phyloP scores from a whole-genome alignment of 1,284 basidiomycete species.

The Cystobasidium pallidum region DNA sequence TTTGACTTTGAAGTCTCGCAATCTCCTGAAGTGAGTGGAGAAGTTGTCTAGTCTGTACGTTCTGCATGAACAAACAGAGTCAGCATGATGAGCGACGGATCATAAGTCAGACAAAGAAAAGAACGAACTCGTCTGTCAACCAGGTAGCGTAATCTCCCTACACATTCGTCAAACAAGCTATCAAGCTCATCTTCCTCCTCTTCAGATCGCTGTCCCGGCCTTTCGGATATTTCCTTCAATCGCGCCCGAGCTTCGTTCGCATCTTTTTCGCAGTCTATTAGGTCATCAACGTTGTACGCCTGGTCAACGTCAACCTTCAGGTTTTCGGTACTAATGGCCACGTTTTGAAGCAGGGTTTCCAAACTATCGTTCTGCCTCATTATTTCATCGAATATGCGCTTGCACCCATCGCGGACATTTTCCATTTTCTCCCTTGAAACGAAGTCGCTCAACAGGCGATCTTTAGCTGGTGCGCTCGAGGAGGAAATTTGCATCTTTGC shows the following conservation, averaged over 20 bases:
- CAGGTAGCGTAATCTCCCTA: slow-evolving; percentile 49
- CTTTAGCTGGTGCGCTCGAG: slow-evolving; percentile 28
- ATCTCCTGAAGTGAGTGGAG: slow-evolving; percentile 50
- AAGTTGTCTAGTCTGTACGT: slow-evolving; percentile 51
- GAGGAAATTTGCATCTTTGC: slow-evolving; percentile 24
- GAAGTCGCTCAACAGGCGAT: slow-evolving; percentile 50
- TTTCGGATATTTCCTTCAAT: slow-evolving; percentile 48
- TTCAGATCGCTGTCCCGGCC: slow-evolving; percentile 34
- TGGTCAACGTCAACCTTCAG: slow-evolving; percentile 47
- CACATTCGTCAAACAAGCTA: not conserved
- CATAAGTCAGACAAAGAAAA: not conserved
- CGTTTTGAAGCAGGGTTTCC: slow-evolving; percentile 44
- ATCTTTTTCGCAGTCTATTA: slow-evolving; percentile 51
- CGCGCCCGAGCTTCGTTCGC: slow-evolving; percentile 47
- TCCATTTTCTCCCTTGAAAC: slow-evolving; percentile 52
- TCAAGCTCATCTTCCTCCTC: slow-evolving; percentile 25
- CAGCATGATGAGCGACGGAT: not conserved
- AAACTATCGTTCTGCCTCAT: slow-evolving; percentile 24
- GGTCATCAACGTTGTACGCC: slow-evolving; percentile 49
- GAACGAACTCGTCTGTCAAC: slow-evolving; percentile 50
- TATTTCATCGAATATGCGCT: slow-evolving; percentile 47
- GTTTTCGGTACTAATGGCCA: slow-evolving; percentile 43
- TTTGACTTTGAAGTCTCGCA: slow-evolving; percentile 51
- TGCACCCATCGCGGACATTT: slow-evolving; percentile 50
- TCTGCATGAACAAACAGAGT: slow-evolving; percentile 35